Base-by-base conservation (phyloP, 352 stramenopile species). In the Pythium brachiatum region DNA sequence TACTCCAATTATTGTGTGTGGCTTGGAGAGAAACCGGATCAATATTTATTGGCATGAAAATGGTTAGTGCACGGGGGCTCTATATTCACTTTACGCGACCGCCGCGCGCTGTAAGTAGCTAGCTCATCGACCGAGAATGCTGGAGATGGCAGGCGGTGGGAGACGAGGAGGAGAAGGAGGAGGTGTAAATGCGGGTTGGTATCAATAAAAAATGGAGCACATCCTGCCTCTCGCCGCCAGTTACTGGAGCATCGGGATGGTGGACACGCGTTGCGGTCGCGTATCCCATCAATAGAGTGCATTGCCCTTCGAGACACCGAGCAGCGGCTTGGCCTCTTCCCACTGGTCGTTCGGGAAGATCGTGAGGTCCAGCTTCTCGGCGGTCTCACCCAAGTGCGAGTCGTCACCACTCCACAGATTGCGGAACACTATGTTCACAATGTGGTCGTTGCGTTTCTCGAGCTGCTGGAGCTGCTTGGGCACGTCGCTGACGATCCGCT, bases 391-490 rank as follows among this genome's bases (percentile, higher is more conserved):
- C n/a, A 92, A 62, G 20, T 79, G 64, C n/a, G 83, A 88, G 54
- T 78, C 72, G 66, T 91, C 79, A 21, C 81, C 81, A 32, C 81
- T 79, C 68, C 72, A 74, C 55, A 91, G 53, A 29, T 82, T 82
- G 55, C 89, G 87, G 60, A 94, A 94, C 11, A 94, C 83, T 9
- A 81, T 79, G 53, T 80, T 80, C 43, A 90, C 78, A 44, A 94
- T 86, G 60, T 92, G 68, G n/a, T 90, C 76, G 58, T 78, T 81
- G 48, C 85, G 83, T 43, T 81, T 54, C 64, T 78, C 68, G 15
- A 94, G 69, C 59, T 80, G 54, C 53, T 73, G 64, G 18, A 94
- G 73, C 39, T 88, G 73, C 21, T 74, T 61, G 20, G 83, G 83
- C 16, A 78, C 76, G 58, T 92, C 74, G 1, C 78, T 83, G 36